A percentile compares a stretch with the other conserved stretches of the same genome.
These are phyloP conservation scores for Trichoderma sp. DNA, from an alignment of 2,329 filamentous ascomycete genomes.

Conservation along the genomic window DNA sequence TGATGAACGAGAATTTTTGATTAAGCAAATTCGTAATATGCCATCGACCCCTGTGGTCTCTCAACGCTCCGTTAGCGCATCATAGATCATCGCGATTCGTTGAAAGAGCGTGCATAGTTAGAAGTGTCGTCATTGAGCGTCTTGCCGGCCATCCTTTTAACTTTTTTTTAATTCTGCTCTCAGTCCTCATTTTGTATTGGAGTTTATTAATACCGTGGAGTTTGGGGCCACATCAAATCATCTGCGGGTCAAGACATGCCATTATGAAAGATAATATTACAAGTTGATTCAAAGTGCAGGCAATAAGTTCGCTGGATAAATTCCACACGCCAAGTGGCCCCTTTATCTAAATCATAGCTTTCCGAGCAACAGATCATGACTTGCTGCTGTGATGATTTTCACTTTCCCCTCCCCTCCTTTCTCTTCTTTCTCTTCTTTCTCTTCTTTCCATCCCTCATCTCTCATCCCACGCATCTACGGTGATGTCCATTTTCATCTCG, in stretches of 20 bases:
- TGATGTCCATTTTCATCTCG: not conserved
- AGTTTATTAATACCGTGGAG: slow-evolving; percentile 17
- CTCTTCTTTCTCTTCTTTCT: not conserved
- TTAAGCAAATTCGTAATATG: slow-evolving; percentile 85
- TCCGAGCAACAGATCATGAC: slow-evolving; percentile 17
- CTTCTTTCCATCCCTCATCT: not conserved
- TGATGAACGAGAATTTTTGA: slow-evolving; percentile 94
- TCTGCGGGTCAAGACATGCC: not conserved
- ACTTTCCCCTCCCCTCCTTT: not conserved
- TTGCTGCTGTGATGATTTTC: slow-evolving; percentile 4
- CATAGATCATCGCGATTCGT: slow-evolving; percentile 13
- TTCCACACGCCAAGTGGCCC: not conserved
- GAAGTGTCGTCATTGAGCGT: slow-evolving; percentile 15
- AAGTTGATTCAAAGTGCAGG: slow-evolving; percentile 7
- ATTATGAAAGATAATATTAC: slow-evolving; percentile 17
- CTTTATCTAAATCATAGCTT: slow-evolving; percentile 1
- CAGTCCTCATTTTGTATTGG: slow-evolving; percentile 10
- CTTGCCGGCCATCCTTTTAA: not conserved
- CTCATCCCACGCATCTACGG: not conserved
- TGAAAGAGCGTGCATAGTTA: slow-evolving; percentile 3
- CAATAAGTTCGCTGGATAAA: not conserved
- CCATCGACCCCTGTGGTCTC: slow-evolving; percentile 58
- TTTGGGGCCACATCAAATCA: slow-evolving; percentile 4
- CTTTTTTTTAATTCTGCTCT: not conserved
- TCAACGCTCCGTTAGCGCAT: slow-evolving; percentile 42